These are phyloP conservation scores for Tulasnella sp. DNA, from an alignment of 768 basidiomycete genomes.

Conservation along the genomic window DNA sequence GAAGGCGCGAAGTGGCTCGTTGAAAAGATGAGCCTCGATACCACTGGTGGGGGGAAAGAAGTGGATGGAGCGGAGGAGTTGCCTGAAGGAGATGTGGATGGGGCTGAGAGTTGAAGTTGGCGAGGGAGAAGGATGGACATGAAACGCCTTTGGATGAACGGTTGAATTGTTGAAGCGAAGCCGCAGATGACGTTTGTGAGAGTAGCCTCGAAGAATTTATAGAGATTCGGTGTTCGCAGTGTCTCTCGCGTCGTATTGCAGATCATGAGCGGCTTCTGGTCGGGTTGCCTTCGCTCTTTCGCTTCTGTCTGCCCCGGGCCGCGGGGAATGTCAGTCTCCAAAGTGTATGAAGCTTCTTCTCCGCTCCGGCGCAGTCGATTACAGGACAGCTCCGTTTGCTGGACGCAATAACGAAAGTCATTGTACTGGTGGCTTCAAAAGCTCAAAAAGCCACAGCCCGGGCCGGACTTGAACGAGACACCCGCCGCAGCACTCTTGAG, in stretches of 20 bases:
- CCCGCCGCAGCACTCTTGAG: not conserved
- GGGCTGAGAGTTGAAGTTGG: not conserved
- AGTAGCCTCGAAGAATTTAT: not conserved
- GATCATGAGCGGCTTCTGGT: not conserved
- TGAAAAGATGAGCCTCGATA: slow-evolving; percentile 66
- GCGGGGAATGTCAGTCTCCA: no score
- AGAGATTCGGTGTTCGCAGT: not conserved
- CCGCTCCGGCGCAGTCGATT: not conserved
- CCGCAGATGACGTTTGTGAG: not conserved
- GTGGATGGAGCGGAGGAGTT: slow-evolving; percentile 34
- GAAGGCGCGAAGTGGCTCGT: slow-evolving; percentile 81
- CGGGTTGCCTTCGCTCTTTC: not conserved
- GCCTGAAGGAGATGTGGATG: not conserved
- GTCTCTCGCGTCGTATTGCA: not conserved
- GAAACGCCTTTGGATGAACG: not conserved
- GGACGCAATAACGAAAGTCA: not conserved
- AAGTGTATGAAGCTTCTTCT: not conserved
- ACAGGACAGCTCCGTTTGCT: not conserved
- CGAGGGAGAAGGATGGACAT: not conserved
- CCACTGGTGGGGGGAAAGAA: slow-evolving; percentile 32
- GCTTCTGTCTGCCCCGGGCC: not conserved
- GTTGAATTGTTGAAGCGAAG: not conserved
- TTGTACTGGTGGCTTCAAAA: not conserved
- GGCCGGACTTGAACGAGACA: not conserved
- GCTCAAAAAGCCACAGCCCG: not conserved